Base-by-base conservation (phyloP, 768 basidiomycete species). In the Suillus cothurnatus region DNA sequence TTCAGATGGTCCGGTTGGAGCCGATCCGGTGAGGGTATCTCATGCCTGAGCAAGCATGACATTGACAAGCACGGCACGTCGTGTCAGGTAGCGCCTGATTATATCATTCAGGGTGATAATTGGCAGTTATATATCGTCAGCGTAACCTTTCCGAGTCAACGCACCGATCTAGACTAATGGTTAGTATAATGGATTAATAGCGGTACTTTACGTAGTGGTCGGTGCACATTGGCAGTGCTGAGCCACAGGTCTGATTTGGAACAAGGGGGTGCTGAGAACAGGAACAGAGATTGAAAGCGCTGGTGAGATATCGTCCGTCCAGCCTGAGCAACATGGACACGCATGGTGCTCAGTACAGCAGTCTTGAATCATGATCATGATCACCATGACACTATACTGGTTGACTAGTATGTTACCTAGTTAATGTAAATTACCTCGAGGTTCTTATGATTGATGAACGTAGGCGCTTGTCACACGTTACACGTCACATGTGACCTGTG, bases 401-500 rank as follows among this genome's bases (percentile, higher is more conserved):
- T 21, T 8, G 14, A 26, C 26, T 19, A 8, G n/a, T n/a, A n/a
- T n/a, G n/a, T n/a, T n/a, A n/a, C n/a, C 21, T 23, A 15, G 23
- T 26, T 43, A 49, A 19, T 26, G 23, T 23, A 17, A 26, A 14
- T 39, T 39, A 15, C 38, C 6, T n/a, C n/a, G n/a, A 50, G 66
- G 70, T 61, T 3, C 34, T 71, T 76, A 65, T 71, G 68, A 19
- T 0, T 26, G 34, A 43, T 39, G 17, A 53, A 28, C 11, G n/a
- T 49, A 19, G 50, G 26, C 8, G 28, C 7, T 26, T 50, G 49
- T 50, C 15, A 50, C 49, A 53, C 34, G 55, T 41, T 38, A n/a
- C 4, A n/a, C 31, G 74, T 74, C 64, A 76, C 70, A 41, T 11
- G 36, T 58, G 1, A 57, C n/a, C 11, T 36, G 31, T 58, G 28